Evolutionary conservation across 139 green algal genomes (phyloP), one percentile per base, ranked within the genome.

Genomic region (Edaphochlamys debaryana): DNA sequence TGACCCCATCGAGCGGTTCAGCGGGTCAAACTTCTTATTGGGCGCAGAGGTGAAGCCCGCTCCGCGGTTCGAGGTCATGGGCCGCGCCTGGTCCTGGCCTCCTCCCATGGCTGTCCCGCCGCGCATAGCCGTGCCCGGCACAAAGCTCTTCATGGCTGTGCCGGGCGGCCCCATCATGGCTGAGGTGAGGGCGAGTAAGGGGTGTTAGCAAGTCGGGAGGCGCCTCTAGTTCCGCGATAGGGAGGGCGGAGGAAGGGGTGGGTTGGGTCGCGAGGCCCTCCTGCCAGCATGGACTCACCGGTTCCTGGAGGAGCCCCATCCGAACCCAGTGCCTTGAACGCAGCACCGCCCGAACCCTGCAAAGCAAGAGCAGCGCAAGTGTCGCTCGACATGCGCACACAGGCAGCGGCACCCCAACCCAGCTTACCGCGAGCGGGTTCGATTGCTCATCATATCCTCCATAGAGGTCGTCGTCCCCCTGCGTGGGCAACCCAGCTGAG

Each of bases 1-100:
- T 0, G 66, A 68, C 36, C 66, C 66, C 78, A 84, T 84, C 29
- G 64, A 84, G 9, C 78, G 85, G 67, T 91, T 90, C 25, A 95
- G 56, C 9, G 92, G 91, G 80, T 96, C 90, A 58, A 92, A 95
- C 40, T 88, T 86, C 3, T 88, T 89, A 71, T 85, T 92, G 7
- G 86, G 88, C 1, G 67, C 77, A 29, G 88, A 91, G 30, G 69
- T 90, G 87, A 93, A 97, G 34, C 91, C 93, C 48, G 92, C 92
- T 0, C 89, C 93, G 60, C 89, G 82, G 89, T 93, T 92, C 6
- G 93, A 94, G 9, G 94, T 97, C 93, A 97, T 96, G 15, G 94
- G 94, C 1, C 94, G 89, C 15, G 85, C 90, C 67, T 85, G 48
- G 76, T n/a, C 60, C 5, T 32, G 63, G 63, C 66, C 37, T 22